These are phyloP conservation scores for Fraxinus dipetala DNA, from an alignment of 305 asterid genomes.

Conservation along the genomic window DNA sequence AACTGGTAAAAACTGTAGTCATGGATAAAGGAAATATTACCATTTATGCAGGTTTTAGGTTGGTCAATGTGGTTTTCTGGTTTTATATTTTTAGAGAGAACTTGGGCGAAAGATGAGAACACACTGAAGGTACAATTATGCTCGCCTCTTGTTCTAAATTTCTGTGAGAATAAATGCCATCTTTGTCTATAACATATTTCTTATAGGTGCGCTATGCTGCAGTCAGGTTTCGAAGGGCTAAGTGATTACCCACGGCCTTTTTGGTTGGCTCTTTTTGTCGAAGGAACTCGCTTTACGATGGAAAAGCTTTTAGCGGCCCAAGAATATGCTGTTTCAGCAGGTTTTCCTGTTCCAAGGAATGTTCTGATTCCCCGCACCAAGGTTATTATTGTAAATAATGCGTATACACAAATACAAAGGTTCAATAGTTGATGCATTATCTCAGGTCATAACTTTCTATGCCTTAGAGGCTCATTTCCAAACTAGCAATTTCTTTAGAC, in stretches of 20 bases:
- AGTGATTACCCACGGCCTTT: constrained; percentile 57
- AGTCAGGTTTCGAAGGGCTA: constrained; percentile 55
- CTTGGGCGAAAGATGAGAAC: constrained; percentile 69
- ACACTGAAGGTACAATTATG: constrained; percentile 50
- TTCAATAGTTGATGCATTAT: neutral
- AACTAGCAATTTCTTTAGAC: neutral
- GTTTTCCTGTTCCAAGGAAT: constrained; percentile 65
- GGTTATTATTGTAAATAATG: constrained; percentile 35
- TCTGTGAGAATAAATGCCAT: constrained; percentile 10
- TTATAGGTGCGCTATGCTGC: constrained; percentile 33
- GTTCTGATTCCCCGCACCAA: constrained; percentile 78
- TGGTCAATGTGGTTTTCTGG: constrained; percentile 88
- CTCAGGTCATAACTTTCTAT: neutral
- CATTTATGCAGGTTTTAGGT: constrained; percentile 58
- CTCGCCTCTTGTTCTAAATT: constrained; percentile 1
- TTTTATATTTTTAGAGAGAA: constrained; percentile 62
- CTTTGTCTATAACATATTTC: constrained; percentile 20
- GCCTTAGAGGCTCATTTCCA: neutral
- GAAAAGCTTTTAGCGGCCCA: constrained; percentile 69
- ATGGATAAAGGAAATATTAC: constrained; percentile 11
- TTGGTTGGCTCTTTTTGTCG: constrained; percentile 78
- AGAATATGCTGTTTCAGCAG: constrained; percentile 53
- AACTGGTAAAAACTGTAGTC: neutral
- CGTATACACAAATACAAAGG: neutral
- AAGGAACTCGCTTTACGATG: constrained; percentile 77